Base-by-base conservation (phyloP, 2,329 filamentous ascomycete species). In the Aspergillus spinulosporus region DNA sequence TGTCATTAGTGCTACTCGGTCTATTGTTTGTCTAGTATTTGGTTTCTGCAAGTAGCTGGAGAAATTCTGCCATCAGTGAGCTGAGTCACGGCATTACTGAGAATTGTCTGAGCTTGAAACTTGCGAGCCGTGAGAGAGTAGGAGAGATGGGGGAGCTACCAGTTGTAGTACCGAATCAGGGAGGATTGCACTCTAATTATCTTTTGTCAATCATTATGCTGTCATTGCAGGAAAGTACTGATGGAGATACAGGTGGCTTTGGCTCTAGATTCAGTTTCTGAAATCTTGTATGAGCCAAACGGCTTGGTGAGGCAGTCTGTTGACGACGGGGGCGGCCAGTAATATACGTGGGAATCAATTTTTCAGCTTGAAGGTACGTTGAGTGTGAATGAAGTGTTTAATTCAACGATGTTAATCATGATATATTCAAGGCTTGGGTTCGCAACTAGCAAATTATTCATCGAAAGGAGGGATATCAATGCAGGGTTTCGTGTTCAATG, bases 401-500 rank as follows among this genome's bases (percentile, higher is more conserved):
- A 21, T 21, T 21, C 21, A 21, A 21, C 21, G 21, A 21, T 21
- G 21, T 34, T 11, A 34, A 6, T 34, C 5, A 34, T 7, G 6
- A 14, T 14, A n/a, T 2, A 2, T 14, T 5, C 36, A 59, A 52
- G 61, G 5, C 61, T 64, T 34, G 62, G 62, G 8, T 62, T 62
- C 44, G 62, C 62, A 21, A 59, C 60, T 3, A 64, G 63, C 21
- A 57, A 62, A 29, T 57, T 61, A 1, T 28, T 72, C 51, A 55
- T 52, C 6, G 52, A 63, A 3, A 56, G 42, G 1, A 66, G 63
- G 31, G 62, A 65, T 15, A 65, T 65, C 1, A 72, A 72, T 55
- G 66, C 54, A 12, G 70, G 69, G 28, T 52, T 72, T 12, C 64
- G 68, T 40, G 70, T 72, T 48, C 69, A 72, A 44, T 64, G 67